Base-by-base conservation (phyloP, 768 basidiomycete genomes). In the Hericium erinaceus region DNA sequence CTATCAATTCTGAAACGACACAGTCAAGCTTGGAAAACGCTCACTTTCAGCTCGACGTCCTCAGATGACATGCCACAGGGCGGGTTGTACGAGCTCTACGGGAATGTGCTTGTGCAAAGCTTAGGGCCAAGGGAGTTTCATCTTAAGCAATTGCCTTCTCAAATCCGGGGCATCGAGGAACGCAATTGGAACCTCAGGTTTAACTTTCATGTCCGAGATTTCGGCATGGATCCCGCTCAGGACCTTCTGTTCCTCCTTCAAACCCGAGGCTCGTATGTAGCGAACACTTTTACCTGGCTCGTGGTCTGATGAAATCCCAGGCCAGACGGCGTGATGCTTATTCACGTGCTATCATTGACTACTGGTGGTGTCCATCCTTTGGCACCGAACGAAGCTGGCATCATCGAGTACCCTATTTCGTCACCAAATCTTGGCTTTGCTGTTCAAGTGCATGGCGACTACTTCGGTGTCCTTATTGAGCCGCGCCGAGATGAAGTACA, bases 181-280 rank as follows among this genome's bases (percentile, higher is more conserved):
- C 60, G 58, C 24, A 49, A 57, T 39, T 63, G 62, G 62, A 56
- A 48, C 2, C 33, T 63, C 40, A 46, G 7, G 7, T 37, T 62
- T 10, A 38, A 57, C 50, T 55, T 54, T 52, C 7, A 20, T 12
- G 1, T 55, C 33, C 58, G 60, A 26, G 62, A 63, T 53, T 63
- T 61, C 48, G 16, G 60, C 39, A 58, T 63, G 15, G 62, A 63
- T 33, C 58, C 62, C 12, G 59, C 57, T 39, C 62, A 63, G 49
- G 60, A 63, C 37, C 49, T 62, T 10, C 53, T 63, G 11, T 57
- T 59, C 15, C 39, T 58, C 2, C n/a, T 63, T 39, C 61, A 61
- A 48, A 41, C 8, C 16, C 1, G 73, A 20, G 56, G 60, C 28
- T 48, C 52, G 56, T 69, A 62, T 78, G 61, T 62, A 72, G 65